Percentiles rank a stretch among this genome's conserved stretches.
phyloP scores from a whole-genome alignment of 192 early-diverging fungal species.

The Ambispora gerdemannii region DNA sequence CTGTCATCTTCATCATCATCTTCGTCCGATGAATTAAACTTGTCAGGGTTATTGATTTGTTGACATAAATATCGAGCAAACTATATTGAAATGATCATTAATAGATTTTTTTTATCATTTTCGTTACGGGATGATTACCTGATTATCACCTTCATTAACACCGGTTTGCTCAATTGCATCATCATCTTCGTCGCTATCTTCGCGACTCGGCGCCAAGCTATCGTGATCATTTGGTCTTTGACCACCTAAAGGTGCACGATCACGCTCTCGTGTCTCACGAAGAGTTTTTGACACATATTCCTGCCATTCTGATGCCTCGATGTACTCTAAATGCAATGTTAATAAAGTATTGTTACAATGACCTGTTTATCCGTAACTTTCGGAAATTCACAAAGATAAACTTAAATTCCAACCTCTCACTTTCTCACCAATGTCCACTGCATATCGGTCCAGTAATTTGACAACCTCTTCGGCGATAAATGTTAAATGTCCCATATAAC shows the following conservation, averaged over 20 bases:
- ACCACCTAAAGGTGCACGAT: slow-evolving; percentile 48
- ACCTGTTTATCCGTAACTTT: neutral
- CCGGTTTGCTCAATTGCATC: slow-evolving; percentile 42
- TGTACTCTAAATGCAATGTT: slow-evolving; percentile 36
- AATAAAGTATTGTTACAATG: neutral
- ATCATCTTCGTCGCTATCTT: slow-evolving; percentile 54
- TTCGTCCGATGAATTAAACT: slow-evolving; percentile 65
- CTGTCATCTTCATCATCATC: slow-evolving; percentile 51
- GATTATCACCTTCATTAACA: neutral
- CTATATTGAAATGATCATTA: slow-evolving; percentile 33
- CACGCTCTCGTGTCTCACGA: slow-evolving; percentile 44
- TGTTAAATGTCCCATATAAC: slow-evolving; percentile 98
- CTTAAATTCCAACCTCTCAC: slow-evolving; percentile 20
- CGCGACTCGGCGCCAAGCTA: slow-evolving; percentile 35
- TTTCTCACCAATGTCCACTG: slow-evolving; percentile 27
- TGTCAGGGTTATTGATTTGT: slow-evolving; percentile 66
- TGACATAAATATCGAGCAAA: slow-evolving; percentile 70
- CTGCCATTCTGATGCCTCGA: slow-evolving; percentile 54
- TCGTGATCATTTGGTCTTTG: slow-evolving; percentile 49
- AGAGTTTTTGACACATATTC: slow-evolving; percentile 50
- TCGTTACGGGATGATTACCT: neutral
- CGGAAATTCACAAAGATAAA: neutral
- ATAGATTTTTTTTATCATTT: neutral
- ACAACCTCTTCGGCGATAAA: slow-evolving; percentile 95
- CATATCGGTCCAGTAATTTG: slow-evolving; percentile 75